phyloP scores from a whole-genome alignment of 2,329 filamentous ascomycete genomes.

The Penicillium sclerotigenum region DNA sequence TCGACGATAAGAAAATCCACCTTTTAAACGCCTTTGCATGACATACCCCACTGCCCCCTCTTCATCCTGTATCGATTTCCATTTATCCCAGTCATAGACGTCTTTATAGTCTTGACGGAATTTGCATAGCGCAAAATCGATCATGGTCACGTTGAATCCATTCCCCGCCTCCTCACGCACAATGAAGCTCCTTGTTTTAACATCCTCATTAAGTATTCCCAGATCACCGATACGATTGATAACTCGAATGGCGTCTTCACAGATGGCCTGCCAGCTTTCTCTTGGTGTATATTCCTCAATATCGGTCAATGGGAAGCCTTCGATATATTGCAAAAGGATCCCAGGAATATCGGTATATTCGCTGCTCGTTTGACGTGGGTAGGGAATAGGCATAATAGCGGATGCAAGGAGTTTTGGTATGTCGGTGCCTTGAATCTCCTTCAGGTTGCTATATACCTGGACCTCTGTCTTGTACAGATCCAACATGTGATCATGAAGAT shows the following conservation, averaged over 20 bases:
- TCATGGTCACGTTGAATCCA: slow-evolving; percentile 5
- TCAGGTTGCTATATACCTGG: slow-evolving; percentile 13
- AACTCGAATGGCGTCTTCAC: not conserved
- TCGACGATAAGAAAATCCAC: not conserved
- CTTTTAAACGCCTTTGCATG: not conserved
- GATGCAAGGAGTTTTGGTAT: slow-evolving; percentile 14
- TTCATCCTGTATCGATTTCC: not conserved
- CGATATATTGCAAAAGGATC: not conserved
- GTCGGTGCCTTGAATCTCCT: slow-evolving; percentile 17
- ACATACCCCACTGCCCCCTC: not conserved
- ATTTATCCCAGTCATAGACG: not conserved
- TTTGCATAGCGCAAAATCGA: slow-evolving; percentile 8
- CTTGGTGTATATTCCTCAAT: not conserved
- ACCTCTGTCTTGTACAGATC: slow-evolving; percentile 14
- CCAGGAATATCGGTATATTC: slow-evolving; percentile 7
- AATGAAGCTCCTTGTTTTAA: not conserved
- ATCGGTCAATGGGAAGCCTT: not conserved
- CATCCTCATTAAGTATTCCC: not conserved
- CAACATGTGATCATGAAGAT: slow-evolving; percentile 12
- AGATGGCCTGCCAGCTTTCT: not conserved
- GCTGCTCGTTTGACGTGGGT: not conserved
- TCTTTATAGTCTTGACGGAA: not conserved
- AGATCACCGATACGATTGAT: not conserved
- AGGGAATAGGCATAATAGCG: not conserved
- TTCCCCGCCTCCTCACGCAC: not conserved